Percentiles rank a stretch among this genome's conserved stretches.
These are phyloP conservation scores for Pseudozyma thailandica DNA, from an alignment of 1,284 basidiomycete genomes.

Conservation along the genomic window DNA sequence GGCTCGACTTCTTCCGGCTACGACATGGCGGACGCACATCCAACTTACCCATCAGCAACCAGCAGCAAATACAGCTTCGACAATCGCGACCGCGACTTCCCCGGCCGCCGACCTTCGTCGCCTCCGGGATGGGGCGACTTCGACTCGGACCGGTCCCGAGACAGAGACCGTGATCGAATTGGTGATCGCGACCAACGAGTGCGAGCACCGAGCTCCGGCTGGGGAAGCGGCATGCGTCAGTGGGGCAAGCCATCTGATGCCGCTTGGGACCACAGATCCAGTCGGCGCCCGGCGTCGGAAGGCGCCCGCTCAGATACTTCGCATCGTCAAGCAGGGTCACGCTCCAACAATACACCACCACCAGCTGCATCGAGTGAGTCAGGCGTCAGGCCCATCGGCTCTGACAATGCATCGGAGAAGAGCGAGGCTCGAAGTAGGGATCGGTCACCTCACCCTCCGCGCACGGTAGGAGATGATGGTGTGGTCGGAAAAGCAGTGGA, in stretches of 20 bases:
- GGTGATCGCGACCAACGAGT: conserved; percentile 27
- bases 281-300: conserved; percentile 28
- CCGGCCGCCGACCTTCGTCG: conserved; percentile 24
- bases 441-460: conserved; percentile 18
- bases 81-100: conserved; percentile 37
- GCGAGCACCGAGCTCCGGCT: conserved; percentile 24
- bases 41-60: conserved; percentile 13
- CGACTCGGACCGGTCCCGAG: conserved; percentile 41
- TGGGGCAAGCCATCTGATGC: conserved; percentile 42
- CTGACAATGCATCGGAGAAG: conserved; percentile 28
- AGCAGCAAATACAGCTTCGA: conserved; percentile 35
- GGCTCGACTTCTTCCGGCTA: conserved; percentile 5
- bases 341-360: conserved; percentile 33
- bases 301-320: conserved; percentile 33
- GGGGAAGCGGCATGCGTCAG: conserved; percentile 28
- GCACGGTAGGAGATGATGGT: conserved; percentile 3
- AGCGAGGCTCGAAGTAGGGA: conserved; percentile 32
- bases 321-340: conserved; percentile 18
- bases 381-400: conserved; percentile 8
- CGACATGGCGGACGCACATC: conserved; percentile 15
- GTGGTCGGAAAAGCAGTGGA: not conserved
- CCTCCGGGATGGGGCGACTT: conserved; percentile 31
- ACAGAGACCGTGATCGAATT: conserved; percentile 32
- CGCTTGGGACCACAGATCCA: conserved; percentile 22
- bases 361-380: conserved; percentile 24